phyloP scores from a whole-genome alignment of 2,329 filamentous ascomycete genomes.

The Neonectria magnoliae region DNA sequence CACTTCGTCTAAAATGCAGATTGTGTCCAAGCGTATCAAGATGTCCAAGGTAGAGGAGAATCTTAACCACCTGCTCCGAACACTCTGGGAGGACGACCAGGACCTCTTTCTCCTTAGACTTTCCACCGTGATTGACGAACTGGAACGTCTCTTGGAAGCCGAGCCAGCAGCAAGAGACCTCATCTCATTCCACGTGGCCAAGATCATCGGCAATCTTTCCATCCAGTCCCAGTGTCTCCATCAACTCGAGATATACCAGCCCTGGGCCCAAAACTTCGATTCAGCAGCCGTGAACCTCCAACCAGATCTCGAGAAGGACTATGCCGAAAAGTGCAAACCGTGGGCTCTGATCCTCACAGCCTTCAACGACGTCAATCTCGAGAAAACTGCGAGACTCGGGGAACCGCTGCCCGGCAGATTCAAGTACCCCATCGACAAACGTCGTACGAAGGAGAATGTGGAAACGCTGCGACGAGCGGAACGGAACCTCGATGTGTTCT shows the following conservation, averaged over 20 bases:
- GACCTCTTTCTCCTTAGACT: conserved; percentile 47
- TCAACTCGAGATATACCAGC: conserved; percentile 59
- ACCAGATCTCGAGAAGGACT: conserved; percentile 43
- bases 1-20: conserved; percentile 35
- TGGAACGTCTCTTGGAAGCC: conserved; percentile 55
- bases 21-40: conserved; percentile 32
- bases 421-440: conserved; percentile 55
- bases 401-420: conserved; percentile 54
- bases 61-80: conserved; percentile 50
- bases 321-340: conserved; percentile 15
- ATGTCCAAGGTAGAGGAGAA: conserved; percentile 35
- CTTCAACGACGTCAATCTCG: conserved; percentile 27
- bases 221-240: conserved; percentile 55
- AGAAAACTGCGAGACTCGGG: conserved; percentile 36
- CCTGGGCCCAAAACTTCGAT: conserved; percentile 58
- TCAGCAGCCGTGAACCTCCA: conserved; percentile 34
- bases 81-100: conserved; percentile 49
- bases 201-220: conserved; percentile 55
- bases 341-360: conserved; percentile 30
- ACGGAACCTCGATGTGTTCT: conserved; percentile 46
- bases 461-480: conserved; percentile 58
- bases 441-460: conserved; percentile 55
- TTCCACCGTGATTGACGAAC: conserved; percentile 56
- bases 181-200: conserved; percentile 50
- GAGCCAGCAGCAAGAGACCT: conserved; percentile 50